A percentile compares a stretch with the other conserved stretches of the same genome.
phyloP scores from a whole-genome alignment of 116 monocot species.

The Posidonia oceanica region DNA sequence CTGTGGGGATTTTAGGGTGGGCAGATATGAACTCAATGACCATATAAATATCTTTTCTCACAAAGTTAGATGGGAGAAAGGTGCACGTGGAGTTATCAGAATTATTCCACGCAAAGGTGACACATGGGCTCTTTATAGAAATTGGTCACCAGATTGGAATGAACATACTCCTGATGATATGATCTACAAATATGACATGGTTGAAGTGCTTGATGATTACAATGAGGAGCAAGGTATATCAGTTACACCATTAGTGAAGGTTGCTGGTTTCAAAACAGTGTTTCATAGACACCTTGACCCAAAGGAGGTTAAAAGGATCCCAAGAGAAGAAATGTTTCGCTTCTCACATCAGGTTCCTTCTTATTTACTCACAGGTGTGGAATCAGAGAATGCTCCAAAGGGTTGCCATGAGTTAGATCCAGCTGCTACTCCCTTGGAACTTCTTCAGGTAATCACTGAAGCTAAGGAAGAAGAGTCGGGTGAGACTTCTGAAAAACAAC shows the following conservation, averaged over 20 bases:
- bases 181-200: conserved; percentile 91
- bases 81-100: conserved; percentile 59
- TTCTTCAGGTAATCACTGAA: conserved; percentile 63
- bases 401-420: conserved; percentile 91
- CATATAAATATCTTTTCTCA: conserved; percentile 90
- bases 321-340: conserved; percentile 82
- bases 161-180: conserved; percentile 62
- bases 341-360: conserved; percentile 95
- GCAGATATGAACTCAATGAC: conserved; percentile 47
- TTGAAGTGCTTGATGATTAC: conserved; percentile 78
- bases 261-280: conserved; percentile 81
- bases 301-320: conserved; percentile 42
- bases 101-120: conserved; percentile 81
- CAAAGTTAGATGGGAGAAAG: conserved; percentile 72
- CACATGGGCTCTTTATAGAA: conserved; percentile 81
- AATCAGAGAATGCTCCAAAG: conserved; percentile 66
- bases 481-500: conserved; percentile 18
- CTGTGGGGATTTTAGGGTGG: conserved; percentile 74
- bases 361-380: conserved; percentile 61
- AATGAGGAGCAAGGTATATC: conserved; percentile 56
- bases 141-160: conserved; percentile 85
- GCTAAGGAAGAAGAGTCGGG: conserved; percentile 15
- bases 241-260: conserved; percentile 67
- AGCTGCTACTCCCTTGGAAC: conserved; percentile 78
- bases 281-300: conserved; percentile 53